phyloP scores from a whole-genome alignment of 257 asterid genomes.

The Plantago major region DNA sequence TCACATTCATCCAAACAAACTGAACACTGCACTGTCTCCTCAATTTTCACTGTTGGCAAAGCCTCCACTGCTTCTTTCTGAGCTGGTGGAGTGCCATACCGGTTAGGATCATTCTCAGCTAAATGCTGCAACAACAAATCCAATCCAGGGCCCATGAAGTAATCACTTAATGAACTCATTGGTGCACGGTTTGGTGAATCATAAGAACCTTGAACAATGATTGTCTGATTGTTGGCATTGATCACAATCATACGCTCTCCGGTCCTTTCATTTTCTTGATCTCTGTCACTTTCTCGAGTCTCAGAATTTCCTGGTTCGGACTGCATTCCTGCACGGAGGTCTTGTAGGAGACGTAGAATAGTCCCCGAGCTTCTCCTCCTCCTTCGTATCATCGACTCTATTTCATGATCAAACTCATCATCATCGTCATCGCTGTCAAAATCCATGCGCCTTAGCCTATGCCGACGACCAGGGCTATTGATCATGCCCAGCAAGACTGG shows the following conservation, averaged over 20 bases:
- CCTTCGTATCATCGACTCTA: slow-evolving; percentile 49
- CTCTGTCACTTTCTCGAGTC: slow-evolving; percentile 20
- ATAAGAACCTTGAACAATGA: slow-evolving; percentile 47
- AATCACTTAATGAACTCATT: slow-evolving; percentile 63
- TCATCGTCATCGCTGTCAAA: slow-evolving; percentile 31
- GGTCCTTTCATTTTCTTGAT: slow-evolving; percentile 23
- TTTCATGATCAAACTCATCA: slow-evolving; percentile 38
- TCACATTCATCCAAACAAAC: slow-evolving; percentile 86
- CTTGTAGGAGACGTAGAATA: slow-evolving; percentile 68
- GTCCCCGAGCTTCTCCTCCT: slow-evolving; percentile 64
- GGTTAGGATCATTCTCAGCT: slow-evolving; percentile 72
- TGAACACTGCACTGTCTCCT: slow-evolving; percentile 49
- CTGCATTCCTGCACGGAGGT: slow-evolving; percentile 48
- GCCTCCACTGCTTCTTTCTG: slow-evolving; percentile 71
- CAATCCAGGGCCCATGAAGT: slow-evolving; percentile 70
- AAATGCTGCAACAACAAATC: slow-evolving; percentile 78
- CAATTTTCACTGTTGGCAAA: slow-evolving; percentile 43
- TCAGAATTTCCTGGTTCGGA: slow-evolving; percentile 29
- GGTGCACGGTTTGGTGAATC: slow-evolving; percentile 42
- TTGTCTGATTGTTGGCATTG: slow-evolving; percentile 65
- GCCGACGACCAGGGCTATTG: slow-evolving; percentile 44
- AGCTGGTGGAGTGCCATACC: slow-evolving; percentile 84
- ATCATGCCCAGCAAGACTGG: slow-evolving; percentile 79
- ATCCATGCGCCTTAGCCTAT: slow-evolving; percentile 38
- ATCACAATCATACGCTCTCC: slow-evolving; percentile 58